A percentile compares a stretch with the other conserved stretches of the same genome.
Conservation (phyloP, 257 asterid species). For the Knoxia roxburghii region DNA sequence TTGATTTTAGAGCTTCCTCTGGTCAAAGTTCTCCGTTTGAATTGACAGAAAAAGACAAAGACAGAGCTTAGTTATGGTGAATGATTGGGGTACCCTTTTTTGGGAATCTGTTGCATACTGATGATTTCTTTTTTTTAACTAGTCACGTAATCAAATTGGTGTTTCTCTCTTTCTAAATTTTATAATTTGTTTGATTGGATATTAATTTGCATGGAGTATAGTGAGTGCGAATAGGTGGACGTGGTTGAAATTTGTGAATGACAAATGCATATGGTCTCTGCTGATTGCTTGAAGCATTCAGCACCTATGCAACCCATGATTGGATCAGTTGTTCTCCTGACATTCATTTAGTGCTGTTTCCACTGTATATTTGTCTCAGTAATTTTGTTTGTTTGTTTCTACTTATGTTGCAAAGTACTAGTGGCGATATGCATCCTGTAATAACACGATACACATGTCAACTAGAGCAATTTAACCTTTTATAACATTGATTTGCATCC, state of each 20-base stretch:
- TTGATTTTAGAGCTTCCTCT: not conserved
- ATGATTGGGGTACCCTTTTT: not conserved
- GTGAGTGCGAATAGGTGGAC: not conserved
- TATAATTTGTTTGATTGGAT: not conserved
- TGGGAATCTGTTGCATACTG: not conserved
- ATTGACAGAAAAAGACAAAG: not conserved
- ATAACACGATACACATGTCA: not conserved
- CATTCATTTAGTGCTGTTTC: slow-evolving; percentile 2
- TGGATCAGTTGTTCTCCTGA: not conserved
- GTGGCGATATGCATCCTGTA: not conserved
- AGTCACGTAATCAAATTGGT: not conserved
- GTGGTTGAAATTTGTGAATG: not conserved
- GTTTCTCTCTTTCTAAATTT: not conserved
- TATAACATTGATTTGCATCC: not conserved
- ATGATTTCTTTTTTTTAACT: not conserved
- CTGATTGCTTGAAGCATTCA: not conserved
- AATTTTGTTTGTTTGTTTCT: not conserved
- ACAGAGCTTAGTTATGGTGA: not conserved
- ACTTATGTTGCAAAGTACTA: not conserved
- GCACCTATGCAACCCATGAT: not conserved
- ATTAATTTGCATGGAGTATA: not conserved
- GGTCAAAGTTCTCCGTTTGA: not conserved
- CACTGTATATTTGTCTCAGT: not conserved
- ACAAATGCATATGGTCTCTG: not conserved
- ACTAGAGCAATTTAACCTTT: not conserved